Evolutionary conservation across 495 filamentous ascomycete genomes (phyloP), one percentile per base, ranked within the genome.

Genomic region (Chaetomium cochliodes): DNA sequence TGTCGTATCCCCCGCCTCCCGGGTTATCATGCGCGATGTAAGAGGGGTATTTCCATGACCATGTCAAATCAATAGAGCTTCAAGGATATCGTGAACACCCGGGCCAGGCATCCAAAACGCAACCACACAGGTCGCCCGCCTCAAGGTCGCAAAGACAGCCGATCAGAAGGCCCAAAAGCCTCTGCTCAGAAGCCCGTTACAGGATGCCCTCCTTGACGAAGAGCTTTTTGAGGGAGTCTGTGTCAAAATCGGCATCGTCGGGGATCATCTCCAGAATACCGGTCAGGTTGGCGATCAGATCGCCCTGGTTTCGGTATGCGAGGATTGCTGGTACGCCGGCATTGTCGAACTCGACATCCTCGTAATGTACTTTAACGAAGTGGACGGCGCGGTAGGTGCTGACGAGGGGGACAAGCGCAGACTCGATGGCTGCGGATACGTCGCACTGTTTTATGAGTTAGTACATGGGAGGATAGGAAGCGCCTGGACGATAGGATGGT

Each of bases 261-360:
- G 92, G 92, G 25, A 98, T 90, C 79, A 93, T 91, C 64, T 90
- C 86, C 51, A 94, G 83, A 58, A 98, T 83, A 37, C 92, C 91
- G 3, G 93, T 91, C 42, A 98, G 77, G 63, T 93, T 96, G 53
- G 90, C 89, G 69, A 98, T 94, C 65, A 96, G 85, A 61, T 98
- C 93, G 46, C 92, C 93, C 65, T 86, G 82, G 67, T 84, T 88
- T 46, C 87, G 87, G 79, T 98, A 98, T 1, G 90, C 93, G 47
- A 98, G 79, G 25, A 98, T 79, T 9, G 94, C 93, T 1, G 94
- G 94, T 0, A 94, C 90, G 62, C 90, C 87, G 61, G 92, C 91
- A 65, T 90, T 85, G 72, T 96, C 91, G 84, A 98, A 97, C 75
- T 98, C 96, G 33, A 96, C 93, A 65, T 96, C 96, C 60, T 90